A percentile compares a stretch with the other conserved stretches of the same genome.
Conservation (phyloP, 2,329 filamentous ascomycete species). For the Xylaria sp. region DNA sequence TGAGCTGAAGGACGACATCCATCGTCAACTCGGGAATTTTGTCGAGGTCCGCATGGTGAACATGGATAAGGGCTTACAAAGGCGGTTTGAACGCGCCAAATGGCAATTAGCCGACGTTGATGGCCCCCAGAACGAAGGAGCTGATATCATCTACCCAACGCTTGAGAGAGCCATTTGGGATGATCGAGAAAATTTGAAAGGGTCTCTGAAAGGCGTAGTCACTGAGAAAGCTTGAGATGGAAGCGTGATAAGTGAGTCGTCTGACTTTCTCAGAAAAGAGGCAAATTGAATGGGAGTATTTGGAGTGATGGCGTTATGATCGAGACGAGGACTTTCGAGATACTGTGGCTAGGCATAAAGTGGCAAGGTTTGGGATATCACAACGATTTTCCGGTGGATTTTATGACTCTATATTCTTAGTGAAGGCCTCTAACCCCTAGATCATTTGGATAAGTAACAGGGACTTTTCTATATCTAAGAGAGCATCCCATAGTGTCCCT, state of each 20-base stretch:
- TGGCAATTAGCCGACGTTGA: conserved; percentile 47
- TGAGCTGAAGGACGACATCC: conserved; percentile 50
- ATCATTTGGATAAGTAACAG: background rate
- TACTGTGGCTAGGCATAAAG: background rate
- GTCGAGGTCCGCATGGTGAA: conserved; percentile 48
- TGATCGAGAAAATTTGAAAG: conserved; percentile 47
- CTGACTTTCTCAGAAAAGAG: background rate
- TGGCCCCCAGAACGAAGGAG: conserved; percentile 38
- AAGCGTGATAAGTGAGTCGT: background rate
- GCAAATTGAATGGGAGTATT: conserved; percentile 5
- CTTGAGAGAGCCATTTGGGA: conserved; percentile 49
- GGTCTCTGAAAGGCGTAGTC: conserved; percentile 46
- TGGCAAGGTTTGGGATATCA: background rate
- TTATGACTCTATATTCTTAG: background rate
- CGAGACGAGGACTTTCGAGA: background rate
- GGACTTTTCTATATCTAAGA: background rate
- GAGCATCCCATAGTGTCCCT: background rate
- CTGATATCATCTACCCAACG: conserved; percentile 47
- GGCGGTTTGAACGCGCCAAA: conserved; percentile 45
- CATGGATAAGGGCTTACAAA: conserved; percentile 39
- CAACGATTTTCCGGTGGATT: background rate
- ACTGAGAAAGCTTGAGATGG: conserved; percentile 44
- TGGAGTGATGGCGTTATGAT: conserved; percentile 6
- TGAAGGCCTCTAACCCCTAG: background rate
- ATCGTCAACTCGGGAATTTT: conserved; percentile 43